phyloP scores from a whole-genome alignment of 257 asterid species.

The Petunia axillaris region DNA sequence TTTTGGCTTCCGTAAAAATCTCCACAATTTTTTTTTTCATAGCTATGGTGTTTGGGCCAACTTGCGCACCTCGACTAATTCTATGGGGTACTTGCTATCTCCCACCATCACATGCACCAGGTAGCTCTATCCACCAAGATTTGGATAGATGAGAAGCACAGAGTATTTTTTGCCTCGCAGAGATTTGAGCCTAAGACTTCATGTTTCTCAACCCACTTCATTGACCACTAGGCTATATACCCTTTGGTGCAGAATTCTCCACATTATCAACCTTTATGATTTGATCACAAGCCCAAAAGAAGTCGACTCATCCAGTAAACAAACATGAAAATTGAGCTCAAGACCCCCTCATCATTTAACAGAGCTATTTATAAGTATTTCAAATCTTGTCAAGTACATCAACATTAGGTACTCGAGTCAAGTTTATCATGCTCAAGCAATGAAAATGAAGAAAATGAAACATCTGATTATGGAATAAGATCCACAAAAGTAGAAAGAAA shows the following conservation, averaged over 20 bases:
- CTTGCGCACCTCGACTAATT: too few species aligned
- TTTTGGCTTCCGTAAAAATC: neutral
- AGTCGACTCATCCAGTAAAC: neutral
- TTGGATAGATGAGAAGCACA: too few species aligned
- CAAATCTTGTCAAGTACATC: constrained; percentile 18
- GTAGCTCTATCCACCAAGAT: too few species aligned
- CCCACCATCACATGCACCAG: too few species aligned
- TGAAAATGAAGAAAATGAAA: neutral
- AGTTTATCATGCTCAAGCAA: neutral
- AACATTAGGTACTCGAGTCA: neutral
- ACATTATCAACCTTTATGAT: neutral
- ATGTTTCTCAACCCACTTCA: too few species aligned
- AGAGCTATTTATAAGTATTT: neutral
- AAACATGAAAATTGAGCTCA: constrained; percentile 9
- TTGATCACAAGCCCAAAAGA: constrained; percentile 18
- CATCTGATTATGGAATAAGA: neutral
- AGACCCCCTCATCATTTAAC: neutral
- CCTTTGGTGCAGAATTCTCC: neutral
- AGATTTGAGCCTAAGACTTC: too few species aligned
- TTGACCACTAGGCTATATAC: too few species aligned
- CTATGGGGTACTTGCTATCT: too few species aligned
- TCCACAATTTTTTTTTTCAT: neutral
- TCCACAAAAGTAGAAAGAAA: neutral
- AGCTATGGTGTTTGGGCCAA: too few species aligned
- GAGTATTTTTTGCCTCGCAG: too few species aligned